Conservation (phyloP, 192 early-diverging fungal genomes). For the Entomortierella beljakovae region DNA sequence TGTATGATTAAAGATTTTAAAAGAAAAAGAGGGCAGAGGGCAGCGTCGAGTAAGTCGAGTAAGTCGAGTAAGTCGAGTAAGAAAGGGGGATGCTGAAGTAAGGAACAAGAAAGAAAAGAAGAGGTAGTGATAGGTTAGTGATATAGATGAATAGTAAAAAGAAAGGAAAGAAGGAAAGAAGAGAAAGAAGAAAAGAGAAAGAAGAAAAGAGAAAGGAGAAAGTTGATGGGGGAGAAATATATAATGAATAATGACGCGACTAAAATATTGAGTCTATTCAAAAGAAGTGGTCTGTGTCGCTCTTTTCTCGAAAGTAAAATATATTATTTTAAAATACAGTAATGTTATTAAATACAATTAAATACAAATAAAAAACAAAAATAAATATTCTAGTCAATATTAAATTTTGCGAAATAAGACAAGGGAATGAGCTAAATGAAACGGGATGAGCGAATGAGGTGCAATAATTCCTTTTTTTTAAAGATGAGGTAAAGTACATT, state of each 20-base stretch:
- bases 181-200: neutral
- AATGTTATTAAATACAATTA: too few species aligned
- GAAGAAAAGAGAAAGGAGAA: constrained; percentile 3
- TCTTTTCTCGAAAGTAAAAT: neutral
- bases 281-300: neutral
- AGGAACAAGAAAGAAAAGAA: neutral
- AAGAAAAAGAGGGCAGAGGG: too few species aligned
- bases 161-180: neutral
- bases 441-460: too few species aligned
- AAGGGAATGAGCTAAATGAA: too few species aligned
- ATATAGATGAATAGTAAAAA: neutral
- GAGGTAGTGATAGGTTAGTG: neutral
- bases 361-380: too few species aligned
- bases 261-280: neutral
- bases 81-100: neutral
- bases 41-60: too few species aligned
- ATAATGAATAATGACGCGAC: neutral
- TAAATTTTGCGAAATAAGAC: too few species aligned
- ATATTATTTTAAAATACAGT: too few species aligned
- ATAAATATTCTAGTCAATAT: neutral
- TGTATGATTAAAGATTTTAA: neutral
- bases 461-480: too few species aligned
- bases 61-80: too few species aligned
- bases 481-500: too few species aligned
- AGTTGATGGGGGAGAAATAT: neutral